A percentile compares a stretch with the other conserved stretches of the same genome.
These are phyloP conservation scores for Chamaenerion angustifolium DNA, from an alignment of 345 rosid genomes.

Conservation along the genomic window DNA sequence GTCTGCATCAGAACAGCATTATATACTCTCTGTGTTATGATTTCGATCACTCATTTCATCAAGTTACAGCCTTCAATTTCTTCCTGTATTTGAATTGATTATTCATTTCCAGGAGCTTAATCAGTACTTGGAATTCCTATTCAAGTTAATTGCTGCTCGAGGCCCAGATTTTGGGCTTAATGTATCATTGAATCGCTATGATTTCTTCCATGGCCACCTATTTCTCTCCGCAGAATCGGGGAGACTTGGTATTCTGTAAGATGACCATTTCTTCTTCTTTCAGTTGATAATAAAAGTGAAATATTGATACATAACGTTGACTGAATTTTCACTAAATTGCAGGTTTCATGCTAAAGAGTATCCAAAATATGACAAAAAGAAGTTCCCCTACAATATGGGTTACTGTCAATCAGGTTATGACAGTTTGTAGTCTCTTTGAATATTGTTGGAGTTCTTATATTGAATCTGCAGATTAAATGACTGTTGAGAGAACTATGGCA, in stretches of 20 bases:
- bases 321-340: background rate
- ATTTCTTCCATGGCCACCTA: constrained; percentile 82
- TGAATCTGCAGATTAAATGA: background rate
- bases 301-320: background rate
- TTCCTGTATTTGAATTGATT: background rate
- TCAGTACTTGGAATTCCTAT: constrained; percentile 52
- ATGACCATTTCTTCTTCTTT: constrained; percentile 4
- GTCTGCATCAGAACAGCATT: constrained; percentile 13
- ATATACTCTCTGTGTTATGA: background rate
- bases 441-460: background rate
- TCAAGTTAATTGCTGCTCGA: constrained; percentile 57
- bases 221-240: constrained; percentile 49
- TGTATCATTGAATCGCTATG: constrained; percentile 52
- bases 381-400: constrained; percentile 70
- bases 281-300: background rate
- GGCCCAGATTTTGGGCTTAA: constrained; percentile 53
- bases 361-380: constrained; percentile 55
- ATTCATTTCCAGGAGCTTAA: constrained; percentile 46
- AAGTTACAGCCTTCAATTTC: background rate
- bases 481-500: too few species aligned
- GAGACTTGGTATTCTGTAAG: constrained; percentile 81
- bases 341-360: constrained; percentile 96
- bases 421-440: background rate
- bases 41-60: background rate
- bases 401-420: constrained; percentile 66